Percentiles rank a stretch among this genome's conserved stretches.
These are phyloP conservation scores for Chlamydomonas sphaeroides DNA, from an alignment of 139 green algal species.

Conservation along the genomic window DNA sequence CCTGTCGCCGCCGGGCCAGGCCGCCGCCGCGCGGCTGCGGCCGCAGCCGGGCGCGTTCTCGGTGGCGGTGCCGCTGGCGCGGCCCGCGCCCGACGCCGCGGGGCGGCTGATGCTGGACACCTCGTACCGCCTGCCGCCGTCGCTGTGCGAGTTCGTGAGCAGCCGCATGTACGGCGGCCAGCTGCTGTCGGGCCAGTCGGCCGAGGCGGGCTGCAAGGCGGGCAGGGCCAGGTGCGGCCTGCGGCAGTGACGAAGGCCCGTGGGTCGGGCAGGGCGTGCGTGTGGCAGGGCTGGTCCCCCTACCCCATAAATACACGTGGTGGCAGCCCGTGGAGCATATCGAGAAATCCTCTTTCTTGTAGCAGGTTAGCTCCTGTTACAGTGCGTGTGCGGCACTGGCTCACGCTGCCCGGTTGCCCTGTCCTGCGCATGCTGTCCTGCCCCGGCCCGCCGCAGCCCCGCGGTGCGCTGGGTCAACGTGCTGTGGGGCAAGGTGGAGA, in stretches of 20 bases:
- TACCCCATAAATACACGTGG: no score
- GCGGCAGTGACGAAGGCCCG: no score
- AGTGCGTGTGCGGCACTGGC: no score
- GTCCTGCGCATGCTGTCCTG: no score
- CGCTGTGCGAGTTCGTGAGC: slow-evolving; percentile 23
- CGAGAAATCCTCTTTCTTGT: no score
- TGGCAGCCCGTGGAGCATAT: no score
- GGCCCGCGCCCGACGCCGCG: not conserved
- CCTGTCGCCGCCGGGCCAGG: not conserved
- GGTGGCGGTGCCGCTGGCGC: not conserved
- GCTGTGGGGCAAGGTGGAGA: slow-evolving; percentile 3
- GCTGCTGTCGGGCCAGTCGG: not conserved
- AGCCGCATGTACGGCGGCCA: not conserved
- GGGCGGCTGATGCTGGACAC: slow-evolving; percentile 9
- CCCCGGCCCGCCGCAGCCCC: not conserved
- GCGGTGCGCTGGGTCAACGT: slow-evolving; percentile 15
- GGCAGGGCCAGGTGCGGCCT: no score
- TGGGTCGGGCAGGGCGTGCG: no score
- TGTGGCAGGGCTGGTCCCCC: no score
- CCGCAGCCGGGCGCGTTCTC: not conserved
- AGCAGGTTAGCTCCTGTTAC: no score
- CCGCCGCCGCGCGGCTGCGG: not conserved
- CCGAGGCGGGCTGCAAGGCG: no score
- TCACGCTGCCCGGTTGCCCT: no score
- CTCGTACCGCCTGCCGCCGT: slow-evolving; percentile 30